Percentiles rank a stretch among this genome's conserved stretches.
phyloP scores from a whole-genome alignment of 2,329 filamentous ascomycete genomes.

The Colletotrichum sp. region DNA sequence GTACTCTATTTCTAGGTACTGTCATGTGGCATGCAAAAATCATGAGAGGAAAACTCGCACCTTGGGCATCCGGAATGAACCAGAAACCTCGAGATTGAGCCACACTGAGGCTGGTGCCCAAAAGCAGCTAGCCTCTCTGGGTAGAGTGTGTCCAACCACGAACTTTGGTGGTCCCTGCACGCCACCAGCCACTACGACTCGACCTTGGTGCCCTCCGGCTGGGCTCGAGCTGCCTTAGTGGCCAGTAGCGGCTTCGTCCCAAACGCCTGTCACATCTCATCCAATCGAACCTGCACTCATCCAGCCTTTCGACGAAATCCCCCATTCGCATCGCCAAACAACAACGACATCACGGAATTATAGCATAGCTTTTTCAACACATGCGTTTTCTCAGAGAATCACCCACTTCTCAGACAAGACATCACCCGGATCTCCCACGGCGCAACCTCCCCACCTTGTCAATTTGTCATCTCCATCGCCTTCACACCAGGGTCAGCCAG shows the following conservation, averaged over 20 bases:
- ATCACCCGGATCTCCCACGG: background rate
- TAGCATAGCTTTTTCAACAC: background rate
- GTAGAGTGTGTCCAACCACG: background rate
- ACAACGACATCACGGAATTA: background rate
- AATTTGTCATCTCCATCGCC: background rate
- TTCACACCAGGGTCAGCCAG: background rate
- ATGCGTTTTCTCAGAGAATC: background rate
- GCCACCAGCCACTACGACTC: background rate
- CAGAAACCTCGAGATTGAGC: background rate
- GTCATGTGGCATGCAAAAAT: background rate
- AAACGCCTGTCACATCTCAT: background rate
- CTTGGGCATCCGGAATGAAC: background rate
- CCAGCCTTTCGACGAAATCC: background rate
- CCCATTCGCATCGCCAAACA: conserved; percentile 5
- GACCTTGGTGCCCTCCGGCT: background rate
- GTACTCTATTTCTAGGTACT: background rate
- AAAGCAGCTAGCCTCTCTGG: background rate
- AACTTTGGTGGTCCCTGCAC: background rate
- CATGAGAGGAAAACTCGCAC: background rate
- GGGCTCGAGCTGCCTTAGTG: background rate
- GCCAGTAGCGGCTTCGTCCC: background rate
- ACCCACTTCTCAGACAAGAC: background rate
- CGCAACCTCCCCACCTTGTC: background rate
- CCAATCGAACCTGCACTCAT: background rate
- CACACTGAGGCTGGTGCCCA: background rate